phyloP scores from a whole-genome alignment of 1,284 basidiomycete species.

The Earliella scabrosa region DNA sequence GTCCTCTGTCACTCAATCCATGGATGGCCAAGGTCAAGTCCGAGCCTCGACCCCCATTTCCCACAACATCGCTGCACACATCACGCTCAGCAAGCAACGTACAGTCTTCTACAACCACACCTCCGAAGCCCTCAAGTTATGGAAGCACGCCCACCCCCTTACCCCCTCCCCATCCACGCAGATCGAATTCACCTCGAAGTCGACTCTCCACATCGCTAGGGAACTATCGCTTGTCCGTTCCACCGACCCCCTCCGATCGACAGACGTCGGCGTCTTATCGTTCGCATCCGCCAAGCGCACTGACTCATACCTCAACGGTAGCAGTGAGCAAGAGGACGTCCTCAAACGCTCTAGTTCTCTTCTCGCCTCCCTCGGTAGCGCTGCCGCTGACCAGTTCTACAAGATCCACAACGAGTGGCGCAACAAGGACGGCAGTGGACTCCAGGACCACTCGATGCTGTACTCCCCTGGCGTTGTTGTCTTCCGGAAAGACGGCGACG shows the following conservation, averaged over 20 bases:
- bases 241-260: slow-evolving; percentile 25
- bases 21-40: slow-evolving; percentile 17
- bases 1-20: slow-evolving; percentile 27
- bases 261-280: slow-evolving; percentile 48
- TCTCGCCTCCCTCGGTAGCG: slow-evolving; percentile 43
- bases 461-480: slow-evolving; percentile 52
- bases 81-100: slow-evolving; percentile 41
- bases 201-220: slow-evolving; percentile 41
- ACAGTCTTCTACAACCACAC: slow-evolving; percentile 47
- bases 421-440: slow-evolving; percentile 40
- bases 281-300: slow-evolving; percentile 51
- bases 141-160: slow-evolving; percentile 29
- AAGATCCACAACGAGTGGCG: slow-evolving; percentile 41
- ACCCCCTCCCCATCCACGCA: slow-evolving; percentile 23
- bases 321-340: slow-evolving; percentile 51
- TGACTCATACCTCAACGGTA: slow-evolving; percentile 49
- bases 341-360: slow-evolving; percentile 51
- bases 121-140: slow-evolving; percentile 40
- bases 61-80: slow-evolving; percentile 44
- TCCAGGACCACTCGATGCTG: slow-evolving; percentile 53
- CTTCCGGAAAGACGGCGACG: slow-evolving; percentile 48
- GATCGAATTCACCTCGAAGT: slow-evolving; percentile 37
- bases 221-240: slow-evolving; percentile 22
- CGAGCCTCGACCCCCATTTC: slow-evolving; percentile 13
- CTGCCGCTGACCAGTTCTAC: slow-evolving; percentile 48